Evolutionary conservation across 331 rosid species (phyloP).

Genomic region (Malus hybrid): DNA sequence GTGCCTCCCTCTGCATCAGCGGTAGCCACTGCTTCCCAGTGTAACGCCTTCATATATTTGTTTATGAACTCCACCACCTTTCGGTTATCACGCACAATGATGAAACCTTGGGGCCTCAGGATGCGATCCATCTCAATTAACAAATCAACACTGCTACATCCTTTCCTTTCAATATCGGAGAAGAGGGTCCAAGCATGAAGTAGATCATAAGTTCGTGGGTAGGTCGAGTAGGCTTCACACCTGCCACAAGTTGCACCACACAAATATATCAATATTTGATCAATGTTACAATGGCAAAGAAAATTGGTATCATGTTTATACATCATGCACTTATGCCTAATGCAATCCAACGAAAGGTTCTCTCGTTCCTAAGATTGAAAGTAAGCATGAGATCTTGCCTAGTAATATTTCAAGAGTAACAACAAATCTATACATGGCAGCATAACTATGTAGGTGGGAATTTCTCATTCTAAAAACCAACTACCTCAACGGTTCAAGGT

Average conservation of each 20-base stretch:
- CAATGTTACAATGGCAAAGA: background rate
- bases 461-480: background rate
- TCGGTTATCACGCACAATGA: conserved; percentile 37
- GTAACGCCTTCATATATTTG: conserved; percentile 34
- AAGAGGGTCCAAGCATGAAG: conserved; percentile 42
- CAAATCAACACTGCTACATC: conserved; percentile 34
- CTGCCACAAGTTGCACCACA: conserved; percentile 12
- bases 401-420: too few species aligned
- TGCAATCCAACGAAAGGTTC: background rate
- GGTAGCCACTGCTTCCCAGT: conserved; percentile 40
- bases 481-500: background rate
- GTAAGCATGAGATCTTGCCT: background rate
- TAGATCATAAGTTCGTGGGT: conserved; percentile 44
- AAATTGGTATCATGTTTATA: background rate
- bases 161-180: conserved; percentile 35
- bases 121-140: conserved; percentile 44
- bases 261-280: background rate
- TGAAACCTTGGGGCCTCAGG: conserved; percentile 37
- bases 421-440: background rate
- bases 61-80: conserved; percentile 29
- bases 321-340: background rate
- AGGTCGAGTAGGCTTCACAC: conserved; percentile 52
- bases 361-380: background rate
- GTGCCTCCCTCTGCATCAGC: conserved; percentile 20
- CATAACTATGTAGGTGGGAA: background rate